These are phyloP conservation scores for Aspergillus luchuensis DNA, from an alignment of 2,329 filamentous ascomycete species.

Conservation along the genomic window DNA sequence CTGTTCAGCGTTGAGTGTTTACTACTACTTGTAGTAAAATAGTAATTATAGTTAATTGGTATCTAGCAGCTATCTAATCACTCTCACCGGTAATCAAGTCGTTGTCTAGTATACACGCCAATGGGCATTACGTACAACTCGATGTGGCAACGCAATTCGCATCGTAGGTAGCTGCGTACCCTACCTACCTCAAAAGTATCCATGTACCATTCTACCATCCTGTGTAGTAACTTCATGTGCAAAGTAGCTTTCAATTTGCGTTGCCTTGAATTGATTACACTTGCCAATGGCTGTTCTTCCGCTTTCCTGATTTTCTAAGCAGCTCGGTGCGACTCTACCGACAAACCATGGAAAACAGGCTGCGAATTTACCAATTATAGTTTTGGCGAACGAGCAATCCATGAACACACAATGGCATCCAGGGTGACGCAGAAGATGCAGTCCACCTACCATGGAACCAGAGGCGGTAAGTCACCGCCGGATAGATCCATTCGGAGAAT, in stretches of 20 bases:
- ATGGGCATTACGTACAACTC: neutral
- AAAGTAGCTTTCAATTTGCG: too few relatives aligned
- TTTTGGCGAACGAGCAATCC: conserved; percentile 9
- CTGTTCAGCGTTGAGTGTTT: too few relatives aligned
- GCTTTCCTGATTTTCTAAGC: neutral
- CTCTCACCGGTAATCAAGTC: neutral
- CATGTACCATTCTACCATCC: too few relatives aligned
- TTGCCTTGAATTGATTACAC: neutral
- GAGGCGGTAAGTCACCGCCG: conserved; percentile 19
- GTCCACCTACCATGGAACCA: conserved; percentile 8
- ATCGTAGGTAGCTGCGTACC: neutral
- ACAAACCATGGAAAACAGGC: neutral
- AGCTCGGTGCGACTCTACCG: neutral
- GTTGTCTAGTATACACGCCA: neutral
- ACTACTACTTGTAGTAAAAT: too few relatives aligned
- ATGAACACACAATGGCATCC: conserved; percentile 14
- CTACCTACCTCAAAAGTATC: too few relatives aligned
- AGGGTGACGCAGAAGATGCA: conserved; percentile 16
- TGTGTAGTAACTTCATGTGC: too few relatives aligned
- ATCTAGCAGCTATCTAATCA: too few relatives aligned
- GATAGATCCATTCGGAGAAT: conserved; percentile 15
- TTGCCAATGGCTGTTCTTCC: neutral
- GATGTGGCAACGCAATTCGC: conserved; percentile 1
- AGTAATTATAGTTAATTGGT: too few relatives aligned
- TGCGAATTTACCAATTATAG: conserved; percentile 3